Evolutionary conservation across 116 monocot species (phyloP).

Genomic region (Cymodocea nodosa): DNA sequence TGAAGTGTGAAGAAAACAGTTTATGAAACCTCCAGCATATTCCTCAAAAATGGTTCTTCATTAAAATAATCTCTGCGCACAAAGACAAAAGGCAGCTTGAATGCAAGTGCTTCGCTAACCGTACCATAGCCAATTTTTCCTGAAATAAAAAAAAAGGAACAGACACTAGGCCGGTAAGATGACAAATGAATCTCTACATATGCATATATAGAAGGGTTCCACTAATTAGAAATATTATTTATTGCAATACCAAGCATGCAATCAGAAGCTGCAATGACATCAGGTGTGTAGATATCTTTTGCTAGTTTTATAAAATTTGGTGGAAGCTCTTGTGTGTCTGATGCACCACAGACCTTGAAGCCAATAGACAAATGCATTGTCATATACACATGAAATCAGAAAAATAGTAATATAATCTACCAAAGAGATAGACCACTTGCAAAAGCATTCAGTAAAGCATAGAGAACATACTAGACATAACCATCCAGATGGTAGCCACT

Average conservation of each 20-base stretch:
- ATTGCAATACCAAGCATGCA: slow-evolving; percentile 87
- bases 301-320: slow-evolving; percentile 82
- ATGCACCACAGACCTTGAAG: slow-evolving; percentile 86
- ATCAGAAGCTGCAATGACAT: slow-evolving; percentile 90
- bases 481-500: slow-evolving; percentile 91
- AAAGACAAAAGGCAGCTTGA: slow-evolving; percentile 90
- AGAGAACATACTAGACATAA: slow-evolving; percentile 63
- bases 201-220: not conserved
- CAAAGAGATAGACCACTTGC: not conserved
- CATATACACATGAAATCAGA: not conserved
- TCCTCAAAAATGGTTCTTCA: slow-evolving; percentile 95
- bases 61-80: slow-evolving; percentile 98
- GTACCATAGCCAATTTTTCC: slow-evolving; percentile 99
- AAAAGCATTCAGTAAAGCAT: not conserved
- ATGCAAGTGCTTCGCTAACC: slow-evolving; percentile 91
- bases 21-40: slow-evolving; percentile 83
- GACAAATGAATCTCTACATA: not conserved
- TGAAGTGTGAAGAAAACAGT: not conserved
- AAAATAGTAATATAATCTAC: not conserved
- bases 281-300: slow-evolving; percentile 95
- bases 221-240: not conserved
- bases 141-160: slow-evolving; percentile 15
- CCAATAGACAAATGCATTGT: not conserved
- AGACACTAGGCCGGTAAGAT: too few relatives aligned
- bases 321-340: slow-evolving; percentile 80